A percentile compares a stretch with the other conserved stretches of the same genome.
These are phyloP conservation scores for Hansenula sp. DNA, from an alignment of 1,139 yeast genomes.

Conservation along the genomic window DNA sequence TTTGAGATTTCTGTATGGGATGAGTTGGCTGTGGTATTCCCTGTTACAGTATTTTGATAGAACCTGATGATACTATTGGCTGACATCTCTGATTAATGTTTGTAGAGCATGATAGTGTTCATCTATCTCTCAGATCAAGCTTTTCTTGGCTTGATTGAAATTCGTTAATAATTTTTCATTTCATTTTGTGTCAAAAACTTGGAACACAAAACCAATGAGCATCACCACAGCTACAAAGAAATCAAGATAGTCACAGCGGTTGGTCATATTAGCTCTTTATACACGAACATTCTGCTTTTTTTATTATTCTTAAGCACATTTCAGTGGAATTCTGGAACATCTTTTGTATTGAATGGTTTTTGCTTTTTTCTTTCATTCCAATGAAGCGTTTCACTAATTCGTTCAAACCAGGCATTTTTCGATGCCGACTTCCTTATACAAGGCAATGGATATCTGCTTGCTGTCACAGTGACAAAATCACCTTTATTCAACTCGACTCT, in stretches of 20 bases:
- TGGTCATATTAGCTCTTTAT: too few relatives aligned
- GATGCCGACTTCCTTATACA: conserved; percentile 48
- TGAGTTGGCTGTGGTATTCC: conserved; percentile 5
- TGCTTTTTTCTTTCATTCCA: conserved; percentile 54
- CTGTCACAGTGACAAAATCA: conserved; percentile 67
- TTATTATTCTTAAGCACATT: too few relatives aligned
- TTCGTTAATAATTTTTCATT: too few relatives aligned
- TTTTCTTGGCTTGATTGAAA: too few relatives aligned
- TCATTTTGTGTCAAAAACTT: too few relatives aligned
- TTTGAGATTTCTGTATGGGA: not conserved
- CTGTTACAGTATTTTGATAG: conserved; percentile 11
- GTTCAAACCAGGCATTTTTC: conserved; percentile 44
- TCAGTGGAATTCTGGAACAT: not conserved
- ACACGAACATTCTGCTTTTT: too few relatives aligned
- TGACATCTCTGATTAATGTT: conserved; percentile 7
- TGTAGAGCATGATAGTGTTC: too few relatives aligned
- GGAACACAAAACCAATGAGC: too few relatives aligned
- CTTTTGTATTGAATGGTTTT: conserved; percentile 22
- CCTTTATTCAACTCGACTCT: conserved; percentile 65
- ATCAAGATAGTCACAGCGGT: too few relatives aligned
- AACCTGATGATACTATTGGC: conserved; percentile 13
- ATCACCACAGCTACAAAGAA: too few relatives aligned
- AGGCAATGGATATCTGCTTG: conserved; percentile 73
- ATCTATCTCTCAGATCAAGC: conserved; percentile 3
- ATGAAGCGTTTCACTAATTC: conserved; percentile 43